Percentiles rank a stretch among this genome's conserved stretches.
phyloP scores from a whole-genome alignment of 176 grass and related monocot genomes.

The Oryza glaberrima region DNA sequence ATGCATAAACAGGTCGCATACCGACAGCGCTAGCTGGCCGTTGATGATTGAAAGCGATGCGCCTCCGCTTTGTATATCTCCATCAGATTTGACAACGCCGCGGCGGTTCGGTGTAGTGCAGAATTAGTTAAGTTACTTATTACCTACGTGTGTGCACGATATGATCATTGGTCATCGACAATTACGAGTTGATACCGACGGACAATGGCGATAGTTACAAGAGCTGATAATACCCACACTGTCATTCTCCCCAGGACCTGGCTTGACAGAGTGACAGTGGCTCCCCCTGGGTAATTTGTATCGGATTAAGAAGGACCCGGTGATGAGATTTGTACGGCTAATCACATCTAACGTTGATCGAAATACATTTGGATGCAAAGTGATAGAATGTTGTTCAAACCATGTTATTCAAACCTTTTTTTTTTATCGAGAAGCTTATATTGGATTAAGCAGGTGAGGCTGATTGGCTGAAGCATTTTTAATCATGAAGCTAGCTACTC shows the following conservation, averaged over 20 bases:
- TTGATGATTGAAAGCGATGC: conserved; percentile 36
- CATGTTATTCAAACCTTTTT: background rate
- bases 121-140: background rate
- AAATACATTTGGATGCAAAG: background rate
- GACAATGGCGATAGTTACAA: background rate
- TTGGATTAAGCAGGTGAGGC: background rate
- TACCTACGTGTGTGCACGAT: background rate
- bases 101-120: background rate
- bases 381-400: background rate
- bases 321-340: background rate
- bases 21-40: conserved; percentile 52
- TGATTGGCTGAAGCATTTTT: background rate
- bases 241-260: background rate
- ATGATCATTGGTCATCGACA: background rate
- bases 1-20: background rate
- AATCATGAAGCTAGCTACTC: background rate
- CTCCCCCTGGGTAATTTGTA: background rate
- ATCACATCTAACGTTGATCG: too few relatives aligned
- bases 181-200: background rate
- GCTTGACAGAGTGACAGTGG: background rate
- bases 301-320: background rate
- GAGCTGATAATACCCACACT: background rate
- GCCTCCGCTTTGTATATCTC: conserved; percentile 10
- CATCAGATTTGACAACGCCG: conserved; percentile 26
- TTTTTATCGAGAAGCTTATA: background rate